Base-by-base conservation (phyloP, 768 basidiomycete species). In the Kwoniella shandongensis region DNA sequence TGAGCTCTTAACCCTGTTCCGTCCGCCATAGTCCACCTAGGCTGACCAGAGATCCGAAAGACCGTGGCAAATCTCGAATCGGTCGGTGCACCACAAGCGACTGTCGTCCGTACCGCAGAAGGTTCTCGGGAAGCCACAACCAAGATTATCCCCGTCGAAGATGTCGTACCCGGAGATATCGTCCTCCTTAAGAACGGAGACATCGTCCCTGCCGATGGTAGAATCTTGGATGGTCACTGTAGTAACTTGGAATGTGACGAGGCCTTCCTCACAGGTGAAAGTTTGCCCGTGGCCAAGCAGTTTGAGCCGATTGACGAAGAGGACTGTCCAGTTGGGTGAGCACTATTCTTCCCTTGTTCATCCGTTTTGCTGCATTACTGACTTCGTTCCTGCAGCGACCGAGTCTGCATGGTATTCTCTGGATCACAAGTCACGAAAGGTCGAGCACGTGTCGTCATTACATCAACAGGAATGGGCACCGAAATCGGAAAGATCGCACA, bases 401-500 rank as follows among this genome's bases (percentile, higher is more conserved):
- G 66, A 17, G 51, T 71, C 49, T 67, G 63, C 30, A 66, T 75
- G 69, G 72, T 78, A 23, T 81, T 79, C 66, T 75, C 78, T 4
- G 78, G 78, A 20, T 70, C 76, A 18, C 77, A 77, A 45, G 76
- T 81, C 35, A 78, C 79, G 57, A 82, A 83, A 70, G 83, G 82
- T 42, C 79, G 82, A 30, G 82, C 79, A 3, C 77, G 78, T 13
- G 81, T 80, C 27, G 75, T 84, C 36, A 79, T 81, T 44, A 76
- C 80, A 45, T 76, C 69, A 18, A 83, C 81, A n/a, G 82, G 79
- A 10, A 83, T 83, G 83, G 67, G 77, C 42, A 82, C 83, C 2
- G 81, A 83, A 67, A 80, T 82, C 42, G 73, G 77, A 44, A 74
- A 68, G 39, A 70, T 79, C 62, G 77, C 78, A 13, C 63, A 70